A percentile compares a stretch with the other conserved stretches of the same genome.
These are phyloP conservation scores for Hortiboletus flavorubellus DNA, from an alignment of 768 basidiomycete species.

Conservation along the genomic window DNA sequence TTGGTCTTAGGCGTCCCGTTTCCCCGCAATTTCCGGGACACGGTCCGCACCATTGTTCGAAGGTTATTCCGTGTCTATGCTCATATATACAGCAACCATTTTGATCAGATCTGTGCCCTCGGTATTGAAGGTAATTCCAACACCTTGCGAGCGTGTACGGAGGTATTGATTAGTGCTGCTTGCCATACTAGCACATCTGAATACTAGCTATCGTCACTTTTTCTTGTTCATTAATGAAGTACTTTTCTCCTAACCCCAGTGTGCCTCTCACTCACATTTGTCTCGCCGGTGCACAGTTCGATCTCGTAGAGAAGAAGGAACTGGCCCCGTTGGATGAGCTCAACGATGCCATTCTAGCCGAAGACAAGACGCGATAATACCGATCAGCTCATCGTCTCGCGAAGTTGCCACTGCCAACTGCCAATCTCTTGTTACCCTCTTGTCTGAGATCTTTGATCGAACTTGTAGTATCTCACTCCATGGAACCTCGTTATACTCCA, in stretches of 20 bases:
- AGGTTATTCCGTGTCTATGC: slow-evolving; percentile 96
- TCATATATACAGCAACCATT: slow-evolving; percentile 98
- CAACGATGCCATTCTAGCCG: slow-evolving; percentile 82
- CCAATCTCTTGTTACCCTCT: background rate
- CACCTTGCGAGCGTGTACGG: background rate
- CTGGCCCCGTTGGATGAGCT: slow-evolving; percentile 92
- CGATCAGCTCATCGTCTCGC: background rate
- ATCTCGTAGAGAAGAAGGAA: slow-evolving; percentile 95
- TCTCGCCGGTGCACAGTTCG: slow-evolving; percentile 53
- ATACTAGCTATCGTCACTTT: slow-evolving; percentile 98
- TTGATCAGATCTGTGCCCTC: slow-evolving; percentile 96
- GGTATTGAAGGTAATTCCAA: slow-evolving; percentile 84
- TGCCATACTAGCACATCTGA: slow-evolving; percentile 75
- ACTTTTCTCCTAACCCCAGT: slow-evolving; percentile 17
- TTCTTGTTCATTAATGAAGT: slow-evolving; percentile 97
- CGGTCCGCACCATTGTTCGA: slow-evolving; percentile 87
- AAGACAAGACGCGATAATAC: slow-evolving; percentile 41
- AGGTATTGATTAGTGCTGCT: background rate
- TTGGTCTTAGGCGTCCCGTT: slow-evolving; percentile 73
- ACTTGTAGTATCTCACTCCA: background rate
- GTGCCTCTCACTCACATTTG: slow-evolving; percentile 8
- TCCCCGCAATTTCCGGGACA: slow-evolving; percentile 84
- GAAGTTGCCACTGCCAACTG: background rate
- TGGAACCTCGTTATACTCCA: background rate
- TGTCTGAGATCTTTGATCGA: background rate